Evolutionary conservation across 768 basidiomycete genomes (phyloP).

Genomic region (Kwoniella mangroviensis): DNA sequence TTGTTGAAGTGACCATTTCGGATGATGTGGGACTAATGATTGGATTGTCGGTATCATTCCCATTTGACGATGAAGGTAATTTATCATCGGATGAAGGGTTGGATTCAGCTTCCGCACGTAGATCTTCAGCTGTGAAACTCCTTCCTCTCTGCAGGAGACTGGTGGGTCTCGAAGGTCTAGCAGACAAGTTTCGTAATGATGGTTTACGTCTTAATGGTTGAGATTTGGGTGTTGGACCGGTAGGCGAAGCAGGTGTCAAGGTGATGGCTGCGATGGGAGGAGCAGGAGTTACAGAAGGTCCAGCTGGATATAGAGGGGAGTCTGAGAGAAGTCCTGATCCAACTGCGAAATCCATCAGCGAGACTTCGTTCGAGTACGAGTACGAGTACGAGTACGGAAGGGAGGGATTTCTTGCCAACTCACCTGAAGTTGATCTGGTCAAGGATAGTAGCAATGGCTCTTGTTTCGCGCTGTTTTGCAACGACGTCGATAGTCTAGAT

Average conservation of each 20-base stretch:
- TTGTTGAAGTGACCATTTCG: slow-evolving; percentile 10
- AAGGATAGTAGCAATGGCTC: slow-evolving; percentile 25
- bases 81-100: neutral
- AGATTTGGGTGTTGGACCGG: slow-evolving; percentile 3
- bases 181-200: slow-evolving; percentile 23
- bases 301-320: slow-evolving; percentile 4
- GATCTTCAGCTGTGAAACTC: slow-evolving; percentile 52
- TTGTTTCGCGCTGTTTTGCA: slow-evolving; percentile 50
- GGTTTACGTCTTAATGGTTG: slow-evolving; percentile 23
- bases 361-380: neutral
- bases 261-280: slow-evolving; percentile 31
- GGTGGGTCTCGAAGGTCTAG: slow-evolving; percentile 29
- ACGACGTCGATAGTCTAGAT: slow-evolving; percentile 41
- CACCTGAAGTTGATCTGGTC: slow-evolving; percentile 27
- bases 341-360: neutral
- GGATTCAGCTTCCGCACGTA: slow-evolving; percentile 36
- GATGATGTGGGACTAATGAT: neutral
- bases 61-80: neutral
- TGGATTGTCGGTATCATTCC: neutral
- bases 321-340: slow-evolving; percentile 18
- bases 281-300: slow-evolving; percentile 5
- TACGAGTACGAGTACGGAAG: neutral
- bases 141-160: slow-evolving; percentile 48
- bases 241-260: slow-evolving; percentile 37
- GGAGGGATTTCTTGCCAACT: slow-evolving; percentile 1